These are phyloP conservation scores for Heliosperma pusillum DNA, from an alignment of 148 eudicot species.

Conservation along the genomic window DNA sequence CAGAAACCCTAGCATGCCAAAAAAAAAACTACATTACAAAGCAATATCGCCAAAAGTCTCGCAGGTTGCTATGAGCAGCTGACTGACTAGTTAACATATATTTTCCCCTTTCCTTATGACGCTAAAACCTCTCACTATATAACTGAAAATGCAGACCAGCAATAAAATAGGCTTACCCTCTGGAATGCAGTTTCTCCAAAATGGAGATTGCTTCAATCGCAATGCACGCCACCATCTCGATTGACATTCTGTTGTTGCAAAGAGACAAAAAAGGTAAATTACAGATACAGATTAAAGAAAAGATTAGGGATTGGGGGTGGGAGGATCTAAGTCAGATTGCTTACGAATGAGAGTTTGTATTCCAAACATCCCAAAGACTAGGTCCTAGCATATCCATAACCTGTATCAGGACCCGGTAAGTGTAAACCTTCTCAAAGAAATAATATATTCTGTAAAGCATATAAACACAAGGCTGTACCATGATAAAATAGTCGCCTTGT, in stretches of 20 bases:
- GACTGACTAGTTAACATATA: background rate
- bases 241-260: conserved; percentile 59
- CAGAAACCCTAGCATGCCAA: background rate
- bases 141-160: background rate
- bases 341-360: conserved; percentile 69
- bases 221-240: conserved; percentile 94
- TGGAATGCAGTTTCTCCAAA: conserved; percentile 84
- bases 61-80: background rate
- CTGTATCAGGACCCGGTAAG: conserved; percentile 33
- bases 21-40: background rate
- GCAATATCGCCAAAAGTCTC: background rate
- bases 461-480: conserved; percentile 44
- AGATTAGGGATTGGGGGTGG: background rate
- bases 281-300: background rate
- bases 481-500: conserved; percentile 72
- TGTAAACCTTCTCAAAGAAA: background rate
- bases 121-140: background rate
- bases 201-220: conserved; percentile 93
- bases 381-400: conserved; percentile 99
- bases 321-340: conserved; percentile 12
- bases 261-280: background rate
- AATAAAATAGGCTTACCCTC: conserved; percentile 48
- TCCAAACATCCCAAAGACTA: conserved; percentile 98
- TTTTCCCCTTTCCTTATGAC: background rate
- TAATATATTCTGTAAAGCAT: background rate